Evolutionary conservation across 352 stramenopile genomes (phyloP).

Genomic region (Phytophthora multivora): DNA sequence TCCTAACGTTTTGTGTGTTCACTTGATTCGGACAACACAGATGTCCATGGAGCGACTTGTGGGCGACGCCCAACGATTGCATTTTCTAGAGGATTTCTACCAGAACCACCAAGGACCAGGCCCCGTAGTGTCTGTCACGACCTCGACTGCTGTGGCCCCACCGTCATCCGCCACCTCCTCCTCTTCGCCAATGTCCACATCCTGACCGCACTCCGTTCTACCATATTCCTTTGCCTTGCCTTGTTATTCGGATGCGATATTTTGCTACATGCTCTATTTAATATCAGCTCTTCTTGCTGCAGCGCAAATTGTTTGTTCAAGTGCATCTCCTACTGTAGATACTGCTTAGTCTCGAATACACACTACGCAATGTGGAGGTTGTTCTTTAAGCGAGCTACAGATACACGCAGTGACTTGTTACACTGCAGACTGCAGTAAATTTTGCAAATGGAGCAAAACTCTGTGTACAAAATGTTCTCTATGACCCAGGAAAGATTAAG

Average conservation of each 20-base stretch:
- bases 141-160: constrained; percentile 22
- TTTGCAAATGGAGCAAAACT: background rate
- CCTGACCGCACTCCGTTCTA: constrained; percentile 36
- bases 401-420: too few relatives aligned
- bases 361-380: too few relatives aligned
- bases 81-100: constrained; percentile 73
- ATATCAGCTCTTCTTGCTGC: constrained; percentile 18
- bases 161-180: constrained; percentile 23
- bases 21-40: constrained; percentile 20
- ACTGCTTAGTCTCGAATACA: too few relatives aligned
- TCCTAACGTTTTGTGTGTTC: constrained; percentile 7
- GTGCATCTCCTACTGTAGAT: background rate
- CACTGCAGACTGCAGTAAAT: too few relatives aligned
- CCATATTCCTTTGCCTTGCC: constrained; percentile 37
- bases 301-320: constrained; percentile 12
- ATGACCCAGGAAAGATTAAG: constrained; percentile 1
- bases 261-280: constrained; percentile 50
- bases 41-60: constrained; percentile 85
- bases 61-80: constrained; percentile 71
- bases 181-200: constrained; percentile 34
- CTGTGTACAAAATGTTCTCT: constrained; percentile 16
- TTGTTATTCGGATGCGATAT: constrained; percentile 33
- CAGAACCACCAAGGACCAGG: constrained; percentile 30
- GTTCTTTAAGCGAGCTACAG: too few relatives aligned
- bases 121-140: constrained; percentile 7